Percentiles rank a stretch among this genome's conserved stretches.
These are phyloP conservation scores for Penicillium sp. DNA, from an alignment of 2,329 filamentous ascomycete genomes.

Conservation along the genomic window DNA sequence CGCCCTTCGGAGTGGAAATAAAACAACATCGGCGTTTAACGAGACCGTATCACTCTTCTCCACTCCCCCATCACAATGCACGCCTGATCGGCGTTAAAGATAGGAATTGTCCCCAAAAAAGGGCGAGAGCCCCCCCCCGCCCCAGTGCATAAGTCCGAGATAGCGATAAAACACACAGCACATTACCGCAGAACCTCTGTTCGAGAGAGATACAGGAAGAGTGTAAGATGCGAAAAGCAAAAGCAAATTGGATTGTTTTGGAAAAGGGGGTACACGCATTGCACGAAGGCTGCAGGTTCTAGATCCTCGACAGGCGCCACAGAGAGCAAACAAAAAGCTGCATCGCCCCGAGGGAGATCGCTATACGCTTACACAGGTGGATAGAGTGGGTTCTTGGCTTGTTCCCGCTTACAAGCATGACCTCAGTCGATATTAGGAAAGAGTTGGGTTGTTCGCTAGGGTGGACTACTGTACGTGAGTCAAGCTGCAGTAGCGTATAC, in stretches of 20 bases:
- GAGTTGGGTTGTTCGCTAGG: neutral
- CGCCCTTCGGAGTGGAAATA: neutral
- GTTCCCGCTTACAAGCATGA: neutral
- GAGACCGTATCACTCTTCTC: neutral
- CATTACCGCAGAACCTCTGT: neutral
- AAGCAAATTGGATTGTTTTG: neutral
- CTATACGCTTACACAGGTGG: neutral
- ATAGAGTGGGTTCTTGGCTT: neutral
- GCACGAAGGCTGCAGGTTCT: constrained; percentile 4
- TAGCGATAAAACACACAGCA: neutral
- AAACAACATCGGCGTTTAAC: neutral
- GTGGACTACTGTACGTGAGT: neutral
- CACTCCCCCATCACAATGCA: neutral
- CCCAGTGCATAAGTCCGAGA: neutral
- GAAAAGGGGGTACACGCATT: neutral
- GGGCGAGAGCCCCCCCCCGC: no score
- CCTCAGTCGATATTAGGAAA: neutral
- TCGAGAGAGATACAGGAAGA: neutral
- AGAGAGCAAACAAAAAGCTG: constrained; percentile 1
- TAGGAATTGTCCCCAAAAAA: no score
- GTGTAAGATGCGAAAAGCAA: neutral
- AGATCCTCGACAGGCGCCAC: constrained; percentile 6
- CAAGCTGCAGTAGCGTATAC: no score
- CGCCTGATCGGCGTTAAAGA: neutral
- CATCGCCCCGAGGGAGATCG: neutral